These are phyloP conservation scores for Leccinum olivaceopallidum DNA, from an alignment of 768 basidiomycete species.

Conservation along the genomic window DNA sequence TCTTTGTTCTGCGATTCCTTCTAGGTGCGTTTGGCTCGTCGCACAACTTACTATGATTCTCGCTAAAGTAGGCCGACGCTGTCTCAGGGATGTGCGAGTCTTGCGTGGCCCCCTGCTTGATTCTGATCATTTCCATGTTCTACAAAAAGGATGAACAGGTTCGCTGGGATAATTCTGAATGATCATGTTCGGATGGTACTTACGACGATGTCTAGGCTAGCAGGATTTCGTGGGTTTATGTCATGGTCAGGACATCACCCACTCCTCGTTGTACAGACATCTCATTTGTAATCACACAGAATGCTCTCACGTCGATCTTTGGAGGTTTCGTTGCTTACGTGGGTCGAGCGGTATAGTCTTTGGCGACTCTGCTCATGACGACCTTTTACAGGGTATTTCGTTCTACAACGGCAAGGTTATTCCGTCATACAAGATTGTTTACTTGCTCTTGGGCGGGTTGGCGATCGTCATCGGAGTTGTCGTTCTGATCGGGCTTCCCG, in stretches of 20 bases:
- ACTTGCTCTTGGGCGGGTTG: slow-evolving; percentile 57
- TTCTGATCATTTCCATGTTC: slow-evolving; percentile 66
- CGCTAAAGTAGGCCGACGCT: not conserved
- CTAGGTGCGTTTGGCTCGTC: slow-evolving; percentile 40
- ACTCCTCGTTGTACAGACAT: not conserved
- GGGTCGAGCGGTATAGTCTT: slow-evolving; percentile 11
- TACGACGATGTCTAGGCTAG: slow-evolving; percentile 39
- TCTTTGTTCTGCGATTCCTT: slow-evolving; percentile 64
- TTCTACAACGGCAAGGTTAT: slow-evolving; percentile 48
- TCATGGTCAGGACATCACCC: slow-evolving; percentile 45
- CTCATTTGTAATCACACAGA: slow-evolving; percentile 36
- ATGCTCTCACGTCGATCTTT: slow-evolving; percentile 57
- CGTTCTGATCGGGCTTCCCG: slow-evolving; percentile 62
- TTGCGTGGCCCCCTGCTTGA: slow-evolving; percentile 62
- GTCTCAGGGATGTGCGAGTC: slow-evolving; percentile 62
- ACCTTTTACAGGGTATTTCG: slow-evolving; percentile 50
- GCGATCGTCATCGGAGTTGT: slow-evolving; percentile 58
- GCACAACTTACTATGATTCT: not conserved
- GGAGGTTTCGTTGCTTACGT: slow-evolving; percentile 68
- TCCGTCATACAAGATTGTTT: slow-evolving; percentile 63
- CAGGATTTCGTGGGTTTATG: slow-evolving; percentile 65
- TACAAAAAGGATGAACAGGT: slow-evolving; percentile 70
- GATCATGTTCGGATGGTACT: slow-evolving; percentile 1
- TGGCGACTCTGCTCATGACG: not conserved
- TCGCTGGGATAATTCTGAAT: not conserved